These are phyloP conservation scores for Aspergillus phoenicis DNA, from an alignment of 2,329 filamentous ascomycete genomes.

Conservation along the genomic window DNA sequence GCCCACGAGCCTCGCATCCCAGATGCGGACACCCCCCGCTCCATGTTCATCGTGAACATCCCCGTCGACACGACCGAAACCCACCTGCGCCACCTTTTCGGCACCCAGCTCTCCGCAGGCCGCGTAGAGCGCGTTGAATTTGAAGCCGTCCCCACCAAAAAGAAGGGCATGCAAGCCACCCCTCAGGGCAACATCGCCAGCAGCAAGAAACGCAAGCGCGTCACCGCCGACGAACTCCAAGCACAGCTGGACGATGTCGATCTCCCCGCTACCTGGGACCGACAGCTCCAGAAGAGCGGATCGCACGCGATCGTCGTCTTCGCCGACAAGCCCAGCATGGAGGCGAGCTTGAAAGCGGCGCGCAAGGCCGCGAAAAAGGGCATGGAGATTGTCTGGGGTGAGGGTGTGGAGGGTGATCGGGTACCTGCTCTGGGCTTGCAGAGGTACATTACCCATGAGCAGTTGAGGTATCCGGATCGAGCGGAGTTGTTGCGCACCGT, in stretches of 20 bases:
- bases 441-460: slow-evolving; percentile 66
- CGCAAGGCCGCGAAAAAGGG: slow-evolving; percentile 56
- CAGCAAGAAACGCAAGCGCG: slow-evolving; percentile 59
- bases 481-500: slow-evolving; percentile 69
- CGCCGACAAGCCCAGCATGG: slow-evolving; percentile 78
- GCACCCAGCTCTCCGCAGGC: slow-evolving; percentile 71
- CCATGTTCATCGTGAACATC: slow-evolving; percentile 87
- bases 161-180: slow-evolving; percentile 20
- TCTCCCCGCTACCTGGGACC: slow-evolving; percentile 73
- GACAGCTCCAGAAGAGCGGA: slow-evolving; percentile 70
- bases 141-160: slow-evolving; percentile 55
- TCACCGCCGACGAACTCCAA: slow-evolving; percentile 52
- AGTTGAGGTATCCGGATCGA: slow-evolving; percentile 70
- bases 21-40: slow-evolving; percentile 71
- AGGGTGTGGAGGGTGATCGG: slow-evolving; percentile 56
- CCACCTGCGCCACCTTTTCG: slow-evolving; percentile 76
- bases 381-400: slow-evolving; percentile 67
- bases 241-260: slow-evolving; percentile 61
- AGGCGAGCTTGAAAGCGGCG: slow-evolving; percentile 74
- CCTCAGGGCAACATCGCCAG: slow-evolving; percentile 30
- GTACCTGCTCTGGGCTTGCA: slow-evolving; percentile 58
- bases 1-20: slow-evolving; percentile 78
- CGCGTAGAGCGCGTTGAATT: slow-evolving; percentile 79
- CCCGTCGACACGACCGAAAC: slow-evolving; percentile 79
- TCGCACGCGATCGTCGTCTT: slow-evolving; percentile 79